Conservation (phyloP, 495 filamentous ascomycete species). For the Neurospora pannonica region DNA sequence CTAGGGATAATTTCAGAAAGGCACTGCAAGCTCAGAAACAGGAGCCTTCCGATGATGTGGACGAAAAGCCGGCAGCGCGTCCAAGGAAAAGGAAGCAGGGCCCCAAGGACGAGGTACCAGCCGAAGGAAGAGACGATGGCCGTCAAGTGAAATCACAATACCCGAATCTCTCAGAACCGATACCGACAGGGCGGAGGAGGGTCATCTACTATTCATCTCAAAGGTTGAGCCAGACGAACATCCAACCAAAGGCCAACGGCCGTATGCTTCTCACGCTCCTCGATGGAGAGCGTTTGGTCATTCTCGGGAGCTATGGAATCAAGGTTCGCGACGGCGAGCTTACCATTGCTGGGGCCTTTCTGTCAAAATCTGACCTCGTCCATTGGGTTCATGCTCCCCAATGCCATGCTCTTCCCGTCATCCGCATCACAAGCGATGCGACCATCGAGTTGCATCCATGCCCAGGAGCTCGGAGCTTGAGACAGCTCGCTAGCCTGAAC, state of each 20-base stretch:
- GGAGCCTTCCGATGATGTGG: neutral
- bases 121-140: constrained; percentile 3
- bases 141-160: neutral
- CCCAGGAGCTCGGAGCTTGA: constrained; percentile 46
- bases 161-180: neutral
- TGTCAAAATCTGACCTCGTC: constrained; percentile 41
- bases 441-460: constrained; percentile 41
- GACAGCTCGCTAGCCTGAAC: constrained; percentile 50
- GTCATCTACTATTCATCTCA: neutral
- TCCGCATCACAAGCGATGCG: constrained; percentile 45
- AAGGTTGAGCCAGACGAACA: neutral
- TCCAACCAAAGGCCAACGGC: constrained; percentile 18
- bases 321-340: constrained; percentile 50
- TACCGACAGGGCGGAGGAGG: neutral
- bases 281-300: constrained; percentile 51
- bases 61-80: neutral
- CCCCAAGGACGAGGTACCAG: constrained; percentile 28
- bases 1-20: neutral
- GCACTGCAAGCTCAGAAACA: neutral
- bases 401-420: constrained; percentile 67
- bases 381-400: constrained; percentile 63
- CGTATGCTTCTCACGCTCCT: constrained; percentile 23
- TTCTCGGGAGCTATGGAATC: constrained; percentile 68
- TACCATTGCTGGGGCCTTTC: constrained; percentile 56
- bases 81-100: neutral